Evolutionary conservation across 768 basidiomycete genomes (phyloP).

Genomic region (Agrocybe praecox): DNA sequence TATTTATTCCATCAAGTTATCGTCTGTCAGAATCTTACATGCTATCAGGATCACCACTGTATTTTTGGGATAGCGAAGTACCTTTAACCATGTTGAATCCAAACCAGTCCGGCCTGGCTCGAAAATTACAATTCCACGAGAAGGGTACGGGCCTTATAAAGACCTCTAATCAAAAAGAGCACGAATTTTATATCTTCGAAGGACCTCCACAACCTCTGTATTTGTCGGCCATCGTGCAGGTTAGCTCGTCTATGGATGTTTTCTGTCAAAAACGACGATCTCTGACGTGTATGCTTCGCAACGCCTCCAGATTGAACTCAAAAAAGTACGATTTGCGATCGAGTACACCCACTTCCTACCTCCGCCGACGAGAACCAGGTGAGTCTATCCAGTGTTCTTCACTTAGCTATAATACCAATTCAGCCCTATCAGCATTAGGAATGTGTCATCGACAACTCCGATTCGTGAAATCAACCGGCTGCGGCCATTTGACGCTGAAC

Average conservation of each 20-base stretch:
- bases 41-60: conserved; percentile 3
- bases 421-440: conserved; percentile 24
- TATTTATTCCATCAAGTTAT: conserved; percentile 18
- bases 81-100: conserved; percentile 13
- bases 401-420: conserved; percentile 17
- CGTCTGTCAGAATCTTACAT: conserved; percentile 9
- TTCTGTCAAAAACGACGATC: conserved; percentile 20
- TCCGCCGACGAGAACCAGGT: conserved; percentile 51
- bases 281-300: conserved; percentile 29
- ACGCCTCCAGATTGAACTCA: conserved; percentile 35
- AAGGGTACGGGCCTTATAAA: conserved; percentile 27
- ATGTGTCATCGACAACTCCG: conserved; percentile 72
- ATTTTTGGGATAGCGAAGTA: conserved; percentile 8
- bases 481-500: conserved; percentile 56
- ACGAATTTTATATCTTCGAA: conserved; percentile 5
- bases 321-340: conserved; percentile 38
- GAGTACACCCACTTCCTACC: conserved; percentile 44
- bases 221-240: conserved; percentile 11
- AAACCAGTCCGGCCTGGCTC: conserved; percentile 30
- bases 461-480: conserved; percentile 50
- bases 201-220: conserved; percentile 4
- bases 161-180: conserved; percentile 16
- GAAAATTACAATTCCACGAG: conserved; percentile 11
- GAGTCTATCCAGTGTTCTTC: conserved; percentile 22
- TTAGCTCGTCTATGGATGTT: conserved; percentile 12